Evolutionary conservation across 2,329 filamentous ascomycete genomes (phyloP), one percentile per base, ranked within the genome.

Genomic region (Colletotrichum sp.): DNA sequence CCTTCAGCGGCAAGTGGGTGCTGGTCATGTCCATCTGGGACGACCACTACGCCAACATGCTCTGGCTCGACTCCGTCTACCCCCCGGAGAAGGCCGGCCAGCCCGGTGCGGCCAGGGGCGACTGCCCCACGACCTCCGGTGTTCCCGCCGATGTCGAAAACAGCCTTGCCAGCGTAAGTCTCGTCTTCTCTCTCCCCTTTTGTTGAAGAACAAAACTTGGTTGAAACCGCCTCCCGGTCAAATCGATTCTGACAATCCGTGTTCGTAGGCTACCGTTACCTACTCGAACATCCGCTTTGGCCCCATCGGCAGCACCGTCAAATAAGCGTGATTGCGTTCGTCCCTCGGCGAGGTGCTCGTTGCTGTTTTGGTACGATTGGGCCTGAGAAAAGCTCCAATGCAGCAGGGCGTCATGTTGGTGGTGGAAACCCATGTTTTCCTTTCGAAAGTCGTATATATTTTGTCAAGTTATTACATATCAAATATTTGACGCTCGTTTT

Each of bases 21-120:
- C 87, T 94, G 16, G 92, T 93, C 79, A 88, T 94, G 87, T 89
- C 87, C 28, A 84, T 92, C 75, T 91, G 89, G 89, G 83, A 86
- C 75, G 86, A 88, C 77, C 89, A 93, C 83, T 84, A 88, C 71
- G 85, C 89, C 80, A 88, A 92, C 84, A 94, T 94, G 92, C 89
- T 93, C 79, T 94, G 93, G 93, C 89, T 95, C 79, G 92, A 94
- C 86, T 89, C 88, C 77, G 88, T 84, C 81, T 93, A 89, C 85
- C 92, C 92, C 32, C 78, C 76, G 18, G 80, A 79, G 72, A 79
- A 80, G 77, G 73, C 76, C 60, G 78, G 79, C 71, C 66, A 78
- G 72, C 79, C 80, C 28, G 81, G 81, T 26, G 76, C 75, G 32
- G 79, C 71, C 66, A 79, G 81, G 15, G 80, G 81, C 36, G 69